These are phyloP conservation scores for Termitomyces sp. DNA, from an alignment of 768 basidiomycete species.

Conservation along the genomic window DNA sequence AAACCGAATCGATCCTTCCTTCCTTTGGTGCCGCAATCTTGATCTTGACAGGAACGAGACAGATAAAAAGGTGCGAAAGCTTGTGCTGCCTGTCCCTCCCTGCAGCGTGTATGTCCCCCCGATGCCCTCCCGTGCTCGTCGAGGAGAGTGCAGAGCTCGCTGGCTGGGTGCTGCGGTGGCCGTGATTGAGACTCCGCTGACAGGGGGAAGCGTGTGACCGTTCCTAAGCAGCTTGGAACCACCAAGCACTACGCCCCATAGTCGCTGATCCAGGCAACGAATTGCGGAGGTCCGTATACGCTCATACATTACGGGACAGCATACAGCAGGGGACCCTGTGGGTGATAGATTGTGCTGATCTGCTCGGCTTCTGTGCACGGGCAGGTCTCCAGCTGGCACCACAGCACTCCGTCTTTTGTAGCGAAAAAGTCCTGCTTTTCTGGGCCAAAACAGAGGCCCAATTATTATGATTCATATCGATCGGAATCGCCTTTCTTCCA, in stretches of 20 bases:
- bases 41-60: constrained; percentile 10
- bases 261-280: constrained; percentile 7
- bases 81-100: not conserved
- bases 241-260: constrained; percentile 13
- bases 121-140: not conserved
- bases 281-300: not conserved
- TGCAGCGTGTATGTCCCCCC: not conserved
- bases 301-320: not conserved
- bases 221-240: constrained; percentile 15
- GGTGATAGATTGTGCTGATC: not conserved
- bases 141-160: not conserved
- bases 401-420: not conserved
- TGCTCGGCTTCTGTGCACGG: not conserved
- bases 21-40: constrained; percentile 10
- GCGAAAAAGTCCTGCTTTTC: not conserved
- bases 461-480: constrained; percentile 54
- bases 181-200: constrained; percentile 19
- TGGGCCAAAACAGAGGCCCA: too few species aligned
- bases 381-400: constrained; percentile 15
- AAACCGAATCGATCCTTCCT: constrained; percentile 18
- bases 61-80: constrained; percentile 10
- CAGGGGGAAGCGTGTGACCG: constrained; percentile 17
- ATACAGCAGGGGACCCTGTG: not conserved
- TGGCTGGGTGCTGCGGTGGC: not conserved
- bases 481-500: constrained; percentile 41